phyloP scores from a whole-genome alignment of 495 filamentous ascomycete genomes.

The Penicillium nucicola region DNA sequence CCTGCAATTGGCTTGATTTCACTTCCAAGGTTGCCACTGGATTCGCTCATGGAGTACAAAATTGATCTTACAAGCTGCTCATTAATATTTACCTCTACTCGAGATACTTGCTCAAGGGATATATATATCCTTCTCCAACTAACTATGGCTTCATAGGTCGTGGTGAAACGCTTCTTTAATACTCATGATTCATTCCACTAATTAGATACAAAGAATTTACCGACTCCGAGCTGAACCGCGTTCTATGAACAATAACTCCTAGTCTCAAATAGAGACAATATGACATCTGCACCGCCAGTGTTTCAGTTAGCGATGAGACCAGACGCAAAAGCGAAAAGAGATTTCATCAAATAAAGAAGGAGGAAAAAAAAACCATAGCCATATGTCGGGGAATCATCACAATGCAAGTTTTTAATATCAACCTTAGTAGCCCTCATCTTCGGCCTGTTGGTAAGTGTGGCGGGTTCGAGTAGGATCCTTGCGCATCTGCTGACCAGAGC shows the following conservation, averaged over 20 bases:
- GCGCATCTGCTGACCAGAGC: slow-evolving; percentile 90
- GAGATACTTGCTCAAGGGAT: too few relatives aligned
- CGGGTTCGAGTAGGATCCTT: slow-evolving; percentile 81
- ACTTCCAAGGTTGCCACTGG: too few relatives aligned
- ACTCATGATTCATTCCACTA: slow-evolving; percentile 1
- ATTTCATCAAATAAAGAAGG: slow-evolving; percentile 8
- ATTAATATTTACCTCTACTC: too few relatives aligned
- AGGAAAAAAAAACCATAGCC: slow-evolving; percentile 14
- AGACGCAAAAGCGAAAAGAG: slow-evolving; percentile 8
- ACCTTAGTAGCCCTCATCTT: slow-evolving; percentile 59
- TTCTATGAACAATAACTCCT: slow-evolving; percentile 15
- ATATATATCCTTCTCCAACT: too few relatives aligned
- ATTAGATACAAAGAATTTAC: slow-evolving; percentile 5
- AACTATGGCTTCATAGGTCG: too few relatives aligned
- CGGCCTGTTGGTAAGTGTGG: slow-evolving; percentile 80
- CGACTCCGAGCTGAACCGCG: slow-evolving; percentile 4
- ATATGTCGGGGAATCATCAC: slow-evolving; percentile 6
- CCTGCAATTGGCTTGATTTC: too few relatives aligned
- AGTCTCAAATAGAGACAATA: slow-evolving; percentile 13
- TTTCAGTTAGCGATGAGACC: slow-evolving; percentile 34
- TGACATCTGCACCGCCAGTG: slow-evolving; percentile 28
- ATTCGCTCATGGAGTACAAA: too few relatives aligned
- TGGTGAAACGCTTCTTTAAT: neutral
- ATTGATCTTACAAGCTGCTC: too few relatives aligned
- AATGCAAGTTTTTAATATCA: neutral